Evolutionary conservation across 148 eudicot species (phyloP).

Genomic region (Chenopodium formosanum): DNA sequence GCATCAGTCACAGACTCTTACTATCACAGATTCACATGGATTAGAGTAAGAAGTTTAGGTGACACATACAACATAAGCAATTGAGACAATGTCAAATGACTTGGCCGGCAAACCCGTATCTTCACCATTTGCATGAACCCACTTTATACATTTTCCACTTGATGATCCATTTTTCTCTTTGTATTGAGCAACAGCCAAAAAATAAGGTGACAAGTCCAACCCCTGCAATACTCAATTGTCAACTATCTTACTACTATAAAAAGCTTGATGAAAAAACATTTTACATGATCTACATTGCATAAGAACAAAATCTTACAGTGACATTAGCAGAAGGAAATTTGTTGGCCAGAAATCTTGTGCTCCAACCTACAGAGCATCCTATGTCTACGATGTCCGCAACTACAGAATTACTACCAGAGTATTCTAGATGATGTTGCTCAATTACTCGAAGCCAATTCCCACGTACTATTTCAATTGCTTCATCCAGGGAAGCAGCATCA

Average conservation of each 20-base stretch:
- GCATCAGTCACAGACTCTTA: neutral
- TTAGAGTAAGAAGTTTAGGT: neutral
- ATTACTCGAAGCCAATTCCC: conserved; percentile 90
- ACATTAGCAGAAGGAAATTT: conserved; percentile 75
- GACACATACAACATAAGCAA: conserved; percentile 77
- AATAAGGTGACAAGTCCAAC: conserved; percentile 89
- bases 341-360: conserved; percentile 76
- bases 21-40: neutral
- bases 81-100: conserved; percentile 88
- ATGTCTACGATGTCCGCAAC: conserved; percentile 71
- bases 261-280: neutral
- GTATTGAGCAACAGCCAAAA: conserved; percentile 86
- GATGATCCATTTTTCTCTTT: conserved; percentile 63
- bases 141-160: conserved; percentile 46
- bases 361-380: conserved; percentile 92
- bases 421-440: conserved; percentile 65
- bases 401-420: conserved; percentile 45
- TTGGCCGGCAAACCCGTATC: conserved; percentile 70
- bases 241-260: conserved; percentile 2
- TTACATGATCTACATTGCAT: neutral
- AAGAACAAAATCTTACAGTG: conserved; percentile 42
- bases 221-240: conserved; percentile 47
- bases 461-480: conserved; percentile 83
- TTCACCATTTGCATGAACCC: conserved; percentile 98
- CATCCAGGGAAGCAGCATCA: conserved; percentile 72